phyloP scores from a whole-genome alignment of 305 asterid genomes.

The Coffea humblotiana region DNA sequence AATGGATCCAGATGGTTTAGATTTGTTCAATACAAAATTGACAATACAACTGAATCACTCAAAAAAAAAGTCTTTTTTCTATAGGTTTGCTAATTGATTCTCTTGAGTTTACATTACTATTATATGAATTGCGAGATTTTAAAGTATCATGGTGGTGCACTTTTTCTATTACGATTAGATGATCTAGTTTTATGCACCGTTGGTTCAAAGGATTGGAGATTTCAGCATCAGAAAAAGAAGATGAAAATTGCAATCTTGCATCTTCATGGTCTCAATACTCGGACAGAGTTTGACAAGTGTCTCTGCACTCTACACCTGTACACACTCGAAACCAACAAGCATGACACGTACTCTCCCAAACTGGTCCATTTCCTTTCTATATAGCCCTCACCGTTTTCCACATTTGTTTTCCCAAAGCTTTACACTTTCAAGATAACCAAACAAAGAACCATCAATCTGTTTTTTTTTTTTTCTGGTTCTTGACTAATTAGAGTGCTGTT shows the following conservation, averaged over 20 bases:
- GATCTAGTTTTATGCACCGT: neutral
- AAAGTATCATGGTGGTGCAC: too few species aligned
- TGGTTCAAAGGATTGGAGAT: conserved; percentile 2
- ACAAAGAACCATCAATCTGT: neutral
- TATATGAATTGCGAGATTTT: too few species aligned
- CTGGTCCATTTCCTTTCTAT: neutral
- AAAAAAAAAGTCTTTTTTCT: too few species aligned
- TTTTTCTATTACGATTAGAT: too few species aligned
- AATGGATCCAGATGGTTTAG: too few species aligned
- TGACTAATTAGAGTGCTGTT: neutral
- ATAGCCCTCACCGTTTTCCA: neutral
- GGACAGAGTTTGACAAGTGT: conserved; percentile 25
- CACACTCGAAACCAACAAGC: conserved; percentile 7
- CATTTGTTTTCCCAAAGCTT: conserved; percentile 5
- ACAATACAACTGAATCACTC: too few species aligned
- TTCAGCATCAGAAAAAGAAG: neutral
- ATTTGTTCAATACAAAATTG: too few species aligned
- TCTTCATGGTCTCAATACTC: neutral
- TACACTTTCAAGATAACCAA: neutral
- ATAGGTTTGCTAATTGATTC: too few species aligned
- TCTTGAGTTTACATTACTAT: too few species aligned
- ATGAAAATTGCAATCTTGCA: neutral
- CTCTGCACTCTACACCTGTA: conserved; percentile 36
- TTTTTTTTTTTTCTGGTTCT: neutral
- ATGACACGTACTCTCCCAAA: conserved; percentile 25